Base-by-base conservation (phyloP, 768 basidiomycete genomes). In the Xerocomellus amylosporus region DNA sequence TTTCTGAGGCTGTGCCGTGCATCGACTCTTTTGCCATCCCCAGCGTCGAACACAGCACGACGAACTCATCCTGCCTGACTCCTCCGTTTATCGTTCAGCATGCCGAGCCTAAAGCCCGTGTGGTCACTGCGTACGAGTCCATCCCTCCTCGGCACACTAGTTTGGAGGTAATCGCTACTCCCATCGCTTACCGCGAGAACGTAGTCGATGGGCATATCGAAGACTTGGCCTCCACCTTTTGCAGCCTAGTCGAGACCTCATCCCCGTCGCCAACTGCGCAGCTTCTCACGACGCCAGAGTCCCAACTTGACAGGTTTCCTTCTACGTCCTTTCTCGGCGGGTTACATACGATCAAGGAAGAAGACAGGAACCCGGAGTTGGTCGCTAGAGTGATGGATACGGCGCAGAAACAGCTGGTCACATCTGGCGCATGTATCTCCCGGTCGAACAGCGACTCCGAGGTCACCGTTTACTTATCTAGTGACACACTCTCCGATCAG, bases 271-370 rank as follows among this genome's bases (percentile, higher is more conserved):
- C 41, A 2, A 34, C 51, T n/a, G 9, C 10, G 13, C 46, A 47
- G 13, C 41, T n/a, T 52, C 43, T 52, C 19, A 20, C 4, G 30
- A 12, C 12, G 5, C 46, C 49, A 37, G 26, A 7, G 24, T 51
- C 15, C 15, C 54, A 14, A 5, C 34, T 24, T 41, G 41, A 38
- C n/a, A 15, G 5, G 3, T 20, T 41, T 4, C 28, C 48, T 26
- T 34, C 36, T n/a, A 2, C 12, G 13, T 38, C 38, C n/a, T 22
- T 19, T 24, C 22, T 36, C 37, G 9, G 47, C 9, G 47, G 53
- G 26, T 24, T 54, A 42, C 38, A 26, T n/a, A 24, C 46, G 17
- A 54, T 51, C 46, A 38, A 53, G 34, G 60, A 47, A 14, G 64
- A 52, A 38, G 34, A 45, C 26, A 34, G 28, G 22, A 51, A 5